Base-by-base conservation (phyloP, 345 rosid species). In the Raphanus sativus region DNA sequence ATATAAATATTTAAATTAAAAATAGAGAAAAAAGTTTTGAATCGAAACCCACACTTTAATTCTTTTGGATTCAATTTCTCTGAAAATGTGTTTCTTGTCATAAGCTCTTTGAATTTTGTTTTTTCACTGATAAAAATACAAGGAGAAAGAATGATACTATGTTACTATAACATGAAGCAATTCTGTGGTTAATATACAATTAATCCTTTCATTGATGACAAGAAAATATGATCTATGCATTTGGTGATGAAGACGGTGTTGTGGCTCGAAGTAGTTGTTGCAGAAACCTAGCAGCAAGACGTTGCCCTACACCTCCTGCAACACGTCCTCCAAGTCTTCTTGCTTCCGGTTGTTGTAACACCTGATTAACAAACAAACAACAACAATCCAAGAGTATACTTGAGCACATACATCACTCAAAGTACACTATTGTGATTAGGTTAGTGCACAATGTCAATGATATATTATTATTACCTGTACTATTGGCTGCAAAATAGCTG, bases 281-380 rank as follows among this genome's bases (percentile, higher is more conserved):
- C 73, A 94, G 86, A 73, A 94, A 82, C 36, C 98, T 83, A 24
- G 98, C 98, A 9, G 97, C 94, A 50, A 94, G 86, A 33, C 98
- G 98, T 62, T 85, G 98, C 62, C 88, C 87, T 67, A 90, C 86
- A 75, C 97, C 98, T 29, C 93, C 87, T 36, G 87, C 83, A 58
- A 94, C 89, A 32, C 91, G 91, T 36, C 86, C 88, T 36, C 97
- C 97, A 0, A 94, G 86, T 81, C 70, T 83, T 13, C 88, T 89
- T 54, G 81, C 98, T 83, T 92, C 98, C 1, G 89, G 92, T 83
- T 90, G 94, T 82, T 89, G 97, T 79, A 94, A 86, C 69, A 92
- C 95, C 98, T 94, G 85, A 75, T 36, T 67, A 40, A 54, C 55
- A 58, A 56, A 29, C n/a, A n/a, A 56, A 5, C 62, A 58, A n/a